Evolutionary conservation across 2,329 filamentous ascomycete genomes (phyloP), one percentile per base, ranked within the genome.

Genomic region (Verticillium nonalfalfae): DNA sequence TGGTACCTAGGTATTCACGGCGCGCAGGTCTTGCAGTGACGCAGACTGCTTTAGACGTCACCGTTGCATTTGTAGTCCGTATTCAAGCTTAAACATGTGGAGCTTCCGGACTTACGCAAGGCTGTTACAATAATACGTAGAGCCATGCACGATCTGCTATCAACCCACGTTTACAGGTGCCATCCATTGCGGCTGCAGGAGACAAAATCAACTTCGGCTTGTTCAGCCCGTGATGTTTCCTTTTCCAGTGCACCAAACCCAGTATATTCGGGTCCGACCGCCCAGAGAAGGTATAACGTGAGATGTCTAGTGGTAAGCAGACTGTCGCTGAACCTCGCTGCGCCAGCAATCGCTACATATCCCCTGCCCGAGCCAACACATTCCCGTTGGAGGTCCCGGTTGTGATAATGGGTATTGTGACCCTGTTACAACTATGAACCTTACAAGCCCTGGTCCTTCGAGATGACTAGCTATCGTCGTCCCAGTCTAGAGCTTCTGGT

Each of bases 401-500:
- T 31, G 45, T 52, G 45, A 52, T 52, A 18, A 52, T 52, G 45
- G 45, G 45, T 52, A 52, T 52, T 18, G n/a, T 52, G 45, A 52
- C 45, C 45, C 18, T 52, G 45, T 7, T 52, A 52, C 45, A 52
- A 21, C n/a, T 52, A 10, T 21, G 45, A 52, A 18, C 45, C 6
- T 52, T 52, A n/a, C n/a, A 45, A n/a, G 45, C 45, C 21, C 45
- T 18, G 45, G 9, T 52, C 45, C 18, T 21, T 21, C n/a, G 56
- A 21, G 35, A 34, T 58, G 34, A 9, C 26, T 31, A 38, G 2
- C 10, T 35, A 7, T 10, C 56, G 38, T 33, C 38, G 10, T 11
- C 13, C 35, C 45, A 18, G n/a, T 63, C 76, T 88, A 97, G 78
- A 97, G 81, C 80, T 97, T 97, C 85, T 96, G 90, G 79, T 97